A percentile compares a stretch with the other conserved stretches of the same genome.
Conservation (phyloP, 176 grass and related monocot species). For the Oryza glumipatula region DNA sequence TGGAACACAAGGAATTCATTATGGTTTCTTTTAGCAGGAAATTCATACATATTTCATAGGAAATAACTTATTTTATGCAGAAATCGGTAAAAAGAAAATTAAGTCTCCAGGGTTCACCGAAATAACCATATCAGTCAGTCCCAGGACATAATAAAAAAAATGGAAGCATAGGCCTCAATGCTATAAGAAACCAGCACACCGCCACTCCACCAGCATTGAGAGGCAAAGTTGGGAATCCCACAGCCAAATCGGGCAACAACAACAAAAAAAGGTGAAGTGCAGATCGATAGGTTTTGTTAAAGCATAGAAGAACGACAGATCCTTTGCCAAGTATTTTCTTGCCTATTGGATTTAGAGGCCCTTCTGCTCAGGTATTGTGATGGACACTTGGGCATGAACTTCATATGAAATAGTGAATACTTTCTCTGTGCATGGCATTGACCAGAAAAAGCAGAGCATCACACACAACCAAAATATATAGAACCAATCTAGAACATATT, state of each 20-base stretch:
- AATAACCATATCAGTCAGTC: background rate
- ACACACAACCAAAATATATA: background rate
- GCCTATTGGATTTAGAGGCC: background rate
- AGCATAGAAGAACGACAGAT: background rate
- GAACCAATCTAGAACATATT: background rate
- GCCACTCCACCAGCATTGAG: background rate
- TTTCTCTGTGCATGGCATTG: background rate
- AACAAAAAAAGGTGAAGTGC: background rate
- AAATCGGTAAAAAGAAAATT: no score
- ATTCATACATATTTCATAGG: background rate
- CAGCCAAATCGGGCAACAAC: background rate
- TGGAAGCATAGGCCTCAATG: background rate
- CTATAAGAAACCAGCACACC: background rate
- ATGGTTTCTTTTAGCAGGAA: background rate
- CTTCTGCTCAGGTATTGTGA: background rate
- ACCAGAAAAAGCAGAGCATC: background rate
- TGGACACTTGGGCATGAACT: background rate
- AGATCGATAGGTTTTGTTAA: background rate
- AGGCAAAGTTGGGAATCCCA: background rate
- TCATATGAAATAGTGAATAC: background rate
- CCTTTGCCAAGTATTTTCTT: background rate
- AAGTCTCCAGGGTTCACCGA: no score
- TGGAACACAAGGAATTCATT: background rate
- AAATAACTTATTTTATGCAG: background rate
- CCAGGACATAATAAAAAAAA: background rate